Evolutionary conservation across 441 rosid genomes (phyloP).

Genomic region (Pelargonium cotyledonis): DNA sequence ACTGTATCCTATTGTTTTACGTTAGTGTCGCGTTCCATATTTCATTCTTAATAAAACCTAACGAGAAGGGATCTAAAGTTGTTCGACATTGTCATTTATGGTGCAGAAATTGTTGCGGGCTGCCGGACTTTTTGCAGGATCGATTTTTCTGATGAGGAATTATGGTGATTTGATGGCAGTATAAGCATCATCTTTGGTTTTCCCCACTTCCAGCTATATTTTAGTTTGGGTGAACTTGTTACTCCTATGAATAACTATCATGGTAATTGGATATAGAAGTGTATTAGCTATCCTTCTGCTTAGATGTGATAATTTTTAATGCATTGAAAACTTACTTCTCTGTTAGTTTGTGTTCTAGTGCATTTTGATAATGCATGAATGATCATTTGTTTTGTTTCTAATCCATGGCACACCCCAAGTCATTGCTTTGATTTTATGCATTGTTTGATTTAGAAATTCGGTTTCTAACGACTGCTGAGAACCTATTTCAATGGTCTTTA

Average conservation of each 20-base stretch:
- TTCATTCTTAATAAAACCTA: neutral
- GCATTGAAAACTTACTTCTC: too few species aligned
- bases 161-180: constrained; percentile 78
- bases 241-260: neutral
- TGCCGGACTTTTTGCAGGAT: constrained; percentile 61
- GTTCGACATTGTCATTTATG: neutral
- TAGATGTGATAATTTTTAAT: too few species aligned
- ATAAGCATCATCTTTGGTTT: constrained; percentile 21
- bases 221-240: neutral
- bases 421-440: too few species aligned
- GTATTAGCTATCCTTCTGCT: too few species aligned
- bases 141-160: constrained; percentile 63
- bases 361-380: too few species aligned
- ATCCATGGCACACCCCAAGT: too few species aligned
- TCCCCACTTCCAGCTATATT: neutral
- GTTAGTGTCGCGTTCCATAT: neutral
- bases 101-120: constrained; percentile 71
- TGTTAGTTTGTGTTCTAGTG: too few species aligned
- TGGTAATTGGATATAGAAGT: too few species aligned
- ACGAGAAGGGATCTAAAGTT: neutral
- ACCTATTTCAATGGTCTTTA: too few species aligned
- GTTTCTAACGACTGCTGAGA: too few species aligned
- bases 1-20: neutral
- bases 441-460: too few species aligned
- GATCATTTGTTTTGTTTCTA: too few species aligned